Evolutionary conservation across 176 grass and related monocot species (phyloP).

Genomic region (Tillandsia fasciculata): DNA sequence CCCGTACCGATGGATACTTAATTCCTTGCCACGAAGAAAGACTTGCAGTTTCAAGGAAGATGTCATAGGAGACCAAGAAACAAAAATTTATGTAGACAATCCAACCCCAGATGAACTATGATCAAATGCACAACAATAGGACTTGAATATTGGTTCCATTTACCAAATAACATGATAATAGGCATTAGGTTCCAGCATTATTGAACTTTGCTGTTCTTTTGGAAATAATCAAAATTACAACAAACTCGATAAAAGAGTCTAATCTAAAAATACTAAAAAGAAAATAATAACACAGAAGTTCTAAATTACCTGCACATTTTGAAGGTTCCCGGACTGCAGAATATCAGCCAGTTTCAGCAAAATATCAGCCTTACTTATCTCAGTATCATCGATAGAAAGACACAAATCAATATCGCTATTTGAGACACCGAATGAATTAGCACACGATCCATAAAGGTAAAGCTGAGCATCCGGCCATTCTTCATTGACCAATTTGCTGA

Average conservation of each 20-base stretch:
- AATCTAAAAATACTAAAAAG: not conserved
- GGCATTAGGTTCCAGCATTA: too few species aligned
- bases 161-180: too few species aligned
- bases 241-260: too few species aligned
- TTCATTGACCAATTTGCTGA: slow-evolving; percentile 58
- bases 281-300: slow-evolving; percentile 11
- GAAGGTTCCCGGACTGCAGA: slow-evolving; percentile 63
- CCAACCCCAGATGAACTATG: too few species aligned
- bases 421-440: slow-evolving; percentile 77
- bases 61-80: not conserved
- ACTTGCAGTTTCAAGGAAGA: not conserved
- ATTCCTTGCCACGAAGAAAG: not conserved
- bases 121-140: too few species aligned
- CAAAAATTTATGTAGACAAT: too few species aligned
- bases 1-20: too few species aligned
- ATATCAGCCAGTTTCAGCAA: slow-evolving; percentile 80
- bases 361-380: slow-evolving; percentile 81
- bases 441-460: slow-evolving; percentile 90
- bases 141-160: too few species aligned
- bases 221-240: too few species aligned
- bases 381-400: slow-evolving; percentile 54
- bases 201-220: too few species aligned
- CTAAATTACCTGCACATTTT: slow-evolving; percentile 75
- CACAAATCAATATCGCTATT: slow-evolving; percentile 98
- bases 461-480: slow-evolving; percentile 81